Evolutionary conservation across 306 rosid genomes (phyloP).

Genomic region (Vigna radiata): DNA sequence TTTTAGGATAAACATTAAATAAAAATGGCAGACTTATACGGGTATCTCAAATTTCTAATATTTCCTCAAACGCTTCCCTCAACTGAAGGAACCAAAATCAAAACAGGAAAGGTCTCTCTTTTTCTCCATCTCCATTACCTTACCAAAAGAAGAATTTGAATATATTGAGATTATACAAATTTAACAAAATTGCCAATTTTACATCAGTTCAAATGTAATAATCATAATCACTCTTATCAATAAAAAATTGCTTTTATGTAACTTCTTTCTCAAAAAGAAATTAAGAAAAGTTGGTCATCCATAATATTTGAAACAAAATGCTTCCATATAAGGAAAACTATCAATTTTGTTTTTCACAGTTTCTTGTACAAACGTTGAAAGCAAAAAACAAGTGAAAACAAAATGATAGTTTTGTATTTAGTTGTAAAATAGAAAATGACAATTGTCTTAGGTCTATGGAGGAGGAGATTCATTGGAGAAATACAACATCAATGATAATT

Average conservation of each 20-base stretch:
- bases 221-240: conserved; percentile 8
- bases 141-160: conserved; percentile 5
- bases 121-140: conserved; percentile 1
- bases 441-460: background rate
- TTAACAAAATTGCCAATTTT: no score
- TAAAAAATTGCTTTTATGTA: background rate
- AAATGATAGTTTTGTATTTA: background rate
- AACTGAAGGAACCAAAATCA: conserved; percentile 9
- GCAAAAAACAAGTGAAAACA: background rate
- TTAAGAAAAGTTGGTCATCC: background rate
- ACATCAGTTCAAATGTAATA: conserved; percentile 7
- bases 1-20: background rate
- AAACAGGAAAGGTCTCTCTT: background rate
- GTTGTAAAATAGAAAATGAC: background rate
- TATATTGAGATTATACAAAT: background rate
- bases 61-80: conserved; percentile 9
- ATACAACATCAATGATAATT: no score
- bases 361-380: background rate
- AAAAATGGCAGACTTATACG: background rate
- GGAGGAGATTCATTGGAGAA: no score
- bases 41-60: background rate
- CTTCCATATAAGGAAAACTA: background rate
- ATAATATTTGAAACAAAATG: conserved; percentile 3
- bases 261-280: background rate
- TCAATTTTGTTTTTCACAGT: background rate